Conservation (phyloP, 2,329 filamentous ascomycete species). For the Fusarium equiseti region DNA sequence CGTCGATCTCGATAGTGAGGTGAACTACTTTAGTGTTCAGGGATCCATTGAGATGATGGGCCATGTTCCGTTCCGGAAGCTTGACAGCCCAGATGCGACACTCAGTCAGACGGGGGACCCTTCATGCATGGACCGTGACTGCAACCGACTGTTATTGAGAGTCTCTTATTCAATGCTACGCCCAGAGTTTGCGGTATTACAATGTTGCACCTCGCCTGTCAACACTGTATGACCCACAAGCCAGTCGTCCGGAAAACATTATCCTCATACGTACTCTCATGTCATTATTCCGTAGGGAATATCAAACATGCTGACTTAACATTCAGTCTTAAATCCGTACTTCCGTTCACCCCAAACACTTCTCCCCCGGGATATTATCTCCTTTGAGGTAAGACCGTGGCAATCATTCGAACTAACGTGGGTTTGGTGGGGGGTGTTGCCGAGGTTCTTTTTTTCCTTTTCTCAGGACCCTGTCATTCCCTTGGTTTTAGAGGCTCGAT, state of each 20-base stretch:
- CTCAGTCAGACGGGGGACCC: constrained; percentile 25
- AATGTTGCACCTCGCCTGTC: constrained; percentile 5
- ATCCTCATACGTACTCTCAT: not conserved
- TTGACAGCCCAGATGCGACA: constrained; percentile 37
- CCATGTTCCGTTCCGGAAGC: not conserved
- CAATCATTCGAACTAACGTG: constrained; percentile 14
- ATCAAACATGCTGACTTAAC: not conserved
- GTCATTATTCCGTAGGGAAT: not conserved
- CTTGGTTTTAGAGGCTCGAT: constrained; percentile 32
- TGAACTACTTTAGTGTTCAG: constrained; percentile 28
- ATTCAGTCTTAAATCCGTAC: constrained; percentile 30
- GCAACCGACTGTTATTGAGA: not conserved
- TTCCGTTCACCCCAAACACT: constrained; percentile 17
- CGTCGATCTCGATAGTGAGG: constrained; percentile 39
- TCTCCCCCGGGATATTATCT: constrained; percentile 28
- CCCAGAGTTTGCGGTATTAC: not conserved
- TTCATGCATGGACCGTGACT: constrained; percentile 17
- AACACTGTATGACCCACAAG: not conserved
- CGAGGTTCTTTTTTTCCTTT: constrained; percentile 26
- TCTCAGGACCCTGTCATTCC: constrained; percentile 35
- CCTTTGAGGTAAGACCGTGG: constrained; percentile 32
- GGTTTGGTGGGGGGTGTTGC: constrained; percentile 12
- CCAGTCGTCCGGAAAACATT: not conserved
- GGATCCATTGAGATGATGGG: constrained; percentile 14
- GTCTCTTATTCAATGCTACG: not conserved